Evolutionary conservation across 1,284 basidiomycete genomes (phyloP).

Genomic region (Vanrija pseudolonga): DNA sequence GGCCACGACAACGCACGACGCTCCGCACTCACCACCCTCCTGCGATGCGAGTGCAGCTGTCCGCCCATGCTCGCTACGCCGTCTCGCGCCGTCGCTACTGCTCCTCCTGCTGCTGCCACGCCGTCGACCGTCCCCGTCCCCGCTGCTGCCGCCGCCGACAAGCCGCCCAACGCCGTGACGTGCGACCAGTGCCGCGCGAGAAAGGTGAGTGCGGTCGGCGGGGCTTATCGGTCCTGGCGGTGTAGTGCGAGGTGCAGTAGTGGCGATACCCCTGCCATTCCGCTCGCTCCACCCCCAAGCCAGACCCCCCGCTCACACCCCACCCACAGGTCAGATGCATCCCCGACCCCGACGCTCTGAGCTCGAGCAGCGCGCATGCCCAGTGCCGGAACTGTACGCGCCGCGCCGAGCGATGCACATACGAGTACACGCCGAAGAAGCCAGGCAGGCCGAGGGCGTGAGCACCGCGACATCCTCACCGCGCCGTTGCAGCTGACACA

Average conservation of each 20-base stretch:
- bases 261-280: too few species aligned
- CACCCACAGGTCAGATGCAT: conserved; percentile 5
- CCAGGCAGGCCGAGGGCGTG: conserved; percentile 6
- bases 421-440: conserved; percentile 12
- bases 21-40: too few species aligned
- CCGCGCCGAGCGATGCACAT: conserved; percentile 6
- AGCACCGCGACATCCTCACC: too few species aligned
- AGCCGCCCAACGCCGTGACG: not conserved
- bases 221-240: not conserved
- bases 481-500: not conserved
- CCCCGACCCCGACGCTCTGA: not conserved
- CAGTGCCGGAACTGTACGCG: conserved; percentile 3
- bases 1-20: too few species aligned
- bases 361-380: not conserved
- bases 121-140: too few species aligned
- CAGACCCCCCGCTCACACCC: not conserved
- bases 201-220: not conserved
- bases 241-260: too few species aligned
- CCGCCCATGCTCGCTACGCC: too few species aligned
- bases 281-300: too few species aligned
- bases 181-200: conserved; percentile 7
- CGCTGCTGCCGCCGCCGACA: too few species aligned
- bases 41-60: too few species aligned
- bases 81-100: too few species aligned
- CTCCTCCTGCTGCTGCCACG: too few species aligned